Evolutionary conservation across 2,329 filamentous ascomycete species (phyloP), one percentile per base, ranked within the genome.

Genomic region (Aspergillus pseudoterreus): DNA sequence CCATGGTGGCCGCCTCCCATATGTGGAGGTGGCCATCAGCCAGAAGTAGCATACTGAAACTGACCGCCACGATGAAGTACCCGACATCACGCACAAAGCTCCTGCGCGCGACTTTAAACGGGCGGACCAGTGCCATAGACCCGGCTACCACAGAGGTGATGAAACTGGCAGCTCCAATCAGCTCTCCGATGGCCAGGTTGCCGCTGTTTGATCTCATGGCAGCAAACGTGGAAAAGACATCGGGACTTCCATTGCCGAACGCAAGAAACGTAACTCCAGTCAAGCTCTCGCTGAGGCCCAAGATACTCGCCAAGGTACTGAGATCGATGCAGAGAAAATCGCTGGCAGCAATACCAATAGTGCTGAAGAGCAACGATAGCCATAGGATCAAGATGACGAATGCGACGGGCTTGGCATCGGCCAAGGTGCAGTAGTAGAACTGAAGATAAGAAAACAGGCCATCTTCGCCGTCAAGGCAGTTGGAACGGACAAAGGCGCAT

Each of bases 311-410:
- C 62, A 99, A 94, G 11, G 94, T 97, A 71, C 89, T 94, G 32
- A 99, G 80, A 66, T 99, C 96, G 74, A 97, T 84, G 73, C 92
- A 97, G 74, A 99, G 94, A 77, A 99, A 99, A 74, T 99, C 94
- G 72, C 91, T 96, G 19, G 94, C 94, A 12, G 94, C 94, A 57
- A 99, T 96, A 53, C 94, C 94, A 58, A 99, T 96, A 12, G 94
- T 97, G 61, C 88, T 92, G 73, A 99, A 99, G 6, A 99, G 83
- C 49, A 97, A 76, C 35, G 83, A 88, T 6, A 96, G 82, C 94
- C 94, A 99, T 54, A 85, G 62, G 14, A 90, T 81, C 43, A 99
- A 77, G 39, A 95, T 75, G 19, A 78, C 67, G 64, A 99, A 95
- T n/a, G 88, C 90, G 43, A 95, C 57, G 1, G 88, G 85, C 65